Conservation (phyloP, 768 basidiomycete genomes). For the Tubosaeta sp. region DNA sequence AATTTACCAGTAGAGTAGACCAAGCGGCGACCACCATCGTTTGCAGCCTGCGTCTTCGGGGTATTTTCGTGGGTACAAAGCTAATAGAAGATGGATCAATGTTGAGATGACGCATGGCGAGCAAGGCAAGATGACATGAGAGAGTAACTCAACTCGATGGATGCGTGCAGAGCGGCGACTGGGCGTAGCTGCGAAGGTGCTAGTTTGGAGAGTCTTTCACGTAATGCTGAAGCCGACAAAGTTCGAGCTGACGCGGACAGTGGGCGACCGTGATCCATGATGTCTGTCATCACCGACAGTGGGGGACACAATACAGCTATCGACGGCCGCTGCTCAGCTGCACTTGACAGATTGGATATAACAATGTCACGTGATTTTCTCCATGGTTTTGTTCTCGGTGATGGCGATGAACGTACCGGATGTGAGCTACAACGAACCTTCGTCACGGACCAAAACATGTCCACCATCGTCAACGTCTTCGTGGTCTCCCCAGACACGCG, state of each 20-base stretch:
- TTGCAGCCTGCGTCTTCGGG: constrained; percentile 81
- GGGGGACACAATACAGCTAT: neutral
- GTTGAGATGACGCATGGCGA: neutral
- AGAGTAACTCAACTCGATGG: constrained; percentile 57
- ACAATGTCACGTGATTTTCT: constrained; percentile 2
- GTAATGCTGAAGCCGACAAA: constrained; percentile 59
- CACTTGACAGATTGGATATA: neutral
- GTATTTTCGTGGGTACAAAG: constrained; percentile 85
- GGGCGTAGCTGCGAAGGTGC: constrained; percentile 56
- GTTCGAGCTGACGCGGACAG: constrained; percentile 41
- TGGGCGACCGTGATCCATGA: constrained; percentile 32
- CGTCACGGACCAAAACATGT: constrained; percentile 26
- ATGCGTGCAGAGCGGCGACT: constrained; percentile 63
- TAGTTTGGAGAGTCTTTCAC: constrained; percentile 57
- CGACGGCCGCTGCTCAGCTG: neutral
- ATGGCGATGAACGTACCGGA: no score
- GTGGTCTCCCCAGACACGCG: constrained; percentile 85
- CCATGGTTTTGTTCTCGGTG: no score
- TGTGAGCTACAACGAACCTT: neutral
- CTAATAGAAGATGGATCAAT: constrained; percentile 32
- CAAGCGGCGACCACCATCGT: constrained; percentile 85
- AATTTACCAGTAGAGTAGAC: constrained; percentile 76
- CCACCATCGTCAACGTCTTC: constrained; percentile 58
- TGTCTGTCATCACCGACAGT: constrained; percentile 2
- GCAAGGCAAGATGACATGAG: neutral